phyloP scores from a whole-genome alignment of 306 rosid species.

The Styphnolobium japonicum region DNA sequence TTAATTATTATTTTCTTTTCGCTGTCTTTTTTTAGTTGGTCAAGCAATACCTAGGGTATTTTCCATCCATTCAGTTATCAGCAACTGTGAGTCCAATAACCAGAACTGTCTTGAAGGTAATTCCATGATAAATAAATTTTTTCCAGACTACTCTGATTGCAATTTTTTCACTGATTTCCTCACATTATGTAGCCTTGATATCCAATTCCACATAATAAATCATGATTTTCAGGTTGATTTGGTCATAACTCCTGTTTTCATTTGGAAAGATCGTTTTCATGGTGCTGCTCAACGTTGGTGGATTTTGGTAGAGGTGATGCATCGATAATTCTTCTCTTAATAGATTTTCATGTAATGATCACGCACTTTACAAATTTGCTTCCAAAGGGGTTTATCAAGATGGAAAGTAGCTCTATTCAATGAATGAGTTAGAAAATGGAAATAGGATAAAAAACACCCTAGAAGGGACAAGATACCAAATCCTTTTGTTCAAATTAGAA shows the following conservation, averaged over 20 bases:
- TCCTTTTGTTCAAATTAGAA: no score
- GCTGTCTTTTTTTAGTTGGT: slow-evolving; percentile 50
- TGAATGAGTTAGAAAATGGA: no score
- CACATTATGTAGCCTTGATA: not conserved
- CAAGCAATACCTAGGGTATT: slow-evolving; percentile 79
- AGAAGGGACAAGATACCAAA: no score
- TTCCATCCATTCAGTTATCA: slow-evolving; percentile 85
- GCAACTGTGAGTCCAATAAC: slow-evolving; percentile 97
- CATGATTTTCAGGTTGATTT: slow-evolving; percentile 64
- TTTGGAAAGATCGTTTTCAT: slow-evolving; percentile 95
- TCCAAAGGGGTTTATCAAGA: no score
- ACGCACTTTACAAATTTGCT: not conserved
- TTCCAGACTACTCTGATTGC: not conserved
- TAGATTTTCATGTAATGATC: slow-evolving; percentile 14
- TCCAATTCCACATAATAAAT: slow-evolving; percentile 15
- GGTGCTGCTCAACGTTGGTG: slow-evolving; percentile 90
- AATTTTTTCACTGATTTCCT: slow-evolving; percentile 8
- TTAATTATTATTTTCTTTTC: slow-evolving; percentile 21
- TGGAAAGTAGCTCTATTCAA: no score
- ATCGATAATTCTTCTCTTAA: not conserved
- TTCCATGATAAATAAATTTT: not conserved
- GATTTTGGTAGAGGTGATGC: slow-evolving; percentile 93
- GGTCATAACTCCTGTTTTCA: slow-evolving; percentile 62
- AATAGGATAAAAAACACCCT: no score
- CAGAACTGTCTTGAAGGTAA: slow-evolving; percentile 94